Percentiles rank a stretch among this genome's conserved stretches.
phyloP scores from a whole-genome alignment of 257 asterid species.

The Nicotiana sylvestris region DNA sequence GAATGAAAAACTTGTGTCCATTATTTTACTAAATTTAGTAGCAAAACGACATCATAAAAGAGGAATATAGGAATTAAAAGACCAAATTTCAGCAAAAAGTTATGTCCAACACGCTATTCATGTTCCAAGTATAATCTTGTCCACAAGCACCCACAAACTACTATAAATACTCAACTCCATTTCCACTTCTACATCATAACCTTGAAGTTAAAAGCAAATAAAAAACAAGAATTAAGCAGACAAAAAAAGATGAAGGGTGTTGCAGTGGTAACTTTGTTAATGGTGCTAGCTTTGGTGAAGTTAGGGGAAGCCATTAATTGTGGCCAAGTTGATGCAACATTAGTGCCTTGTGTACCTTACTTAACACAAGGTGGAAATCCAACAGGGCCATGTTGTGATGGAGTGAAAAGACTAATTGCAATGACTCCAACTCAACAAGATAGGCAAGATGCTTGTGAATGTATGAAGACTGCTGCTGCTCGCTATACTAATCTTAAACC shows the following conservation, averaged over 20 bases:
- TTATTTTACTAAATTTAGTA: neutral
- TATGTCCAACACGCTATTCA: neutral
- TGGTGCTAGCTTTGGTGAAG: conserved; percentile 26
- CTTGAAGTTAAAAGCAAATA: neutral
- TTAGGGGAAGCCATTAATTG: conserved; percentile 36
- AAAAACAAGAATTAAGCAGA: neutral
- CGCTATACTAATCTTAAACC: conserved; percentile 21
- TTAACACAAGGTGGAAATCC: conserved; percentile 41
- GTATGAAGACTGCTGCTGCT: conserved; percentile 48
- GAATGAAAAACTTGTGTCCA: neutral
- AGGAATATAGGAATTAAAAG: neutral
- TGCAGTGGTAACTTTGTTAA: conserved; percentile 12
- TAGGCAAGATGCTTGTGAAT: conserved; percentile 46
- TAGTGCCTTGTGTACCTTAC: conserved; percentile 41
- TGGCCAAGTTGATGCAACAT: conserved; percentile 26
- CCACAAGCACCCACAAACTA: neutral
- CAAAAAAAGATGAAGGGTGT: conserved; percentile 34
- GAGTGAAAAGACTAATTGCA: conserved; percentile 25
- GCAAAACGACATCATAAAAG: neutral
- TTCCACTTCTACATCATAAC: neutral
- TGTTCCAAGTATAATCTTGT: neutral
- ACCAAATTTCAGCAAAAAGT: neutral
- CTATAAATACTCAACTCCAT: neutral
- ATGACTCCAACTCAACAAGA: conserved; percentile 31
- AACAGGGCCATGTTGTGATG: conserved; percentile 30